Conservation (phyloP, 169 alveolate species). For the Cryptosporidium viatorum region DNA sequence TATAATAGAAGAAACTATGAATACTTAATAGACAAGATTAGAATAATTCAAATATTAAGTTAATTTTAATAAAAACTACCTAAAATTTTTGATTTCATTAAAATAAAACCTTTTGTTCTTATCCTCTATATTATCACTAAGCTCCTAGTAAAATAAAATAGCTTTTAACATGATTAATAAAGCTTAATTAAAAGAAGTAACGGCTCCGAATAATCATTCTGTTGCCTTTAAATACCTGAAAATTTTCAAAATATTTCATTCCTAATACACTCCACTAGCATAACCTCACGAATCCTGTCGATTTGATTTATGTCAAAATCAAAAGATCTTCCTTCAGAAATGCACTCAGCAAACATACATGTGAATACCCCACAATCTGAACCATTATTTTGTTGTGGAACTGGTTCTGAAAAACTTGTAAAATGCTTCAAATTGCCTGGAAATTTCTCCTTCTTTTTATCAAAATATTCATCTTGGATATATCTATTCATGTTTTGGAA, state of each 20-base stretch:
- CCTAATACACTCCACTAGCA: slow-evolving; percentile 51
- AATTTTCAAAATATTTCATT: background rate
- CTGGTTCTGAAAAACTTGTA: slow-evolving; percentile 14
- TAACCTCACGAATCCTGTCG: slow-evolving; percentile 29
- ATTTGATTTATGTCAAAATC: slow-evolving; percentile 78
- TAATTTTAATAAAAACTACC: background rate
- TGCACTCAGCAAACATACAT: slow-evolving; percentile 89
- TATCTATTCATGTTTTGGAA: slow-evolving; percentile 77
- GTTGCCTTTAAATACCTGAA: background rate
- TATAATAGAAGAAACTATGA: background rate
- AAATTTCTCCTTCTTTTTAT: slow-evolving; percentile 77
- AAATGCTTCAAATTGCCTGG: slow-evolving; percentile 11
- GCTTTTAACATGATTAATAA: no score
- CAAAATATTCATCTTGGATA: slow-evolving; percentile 83
- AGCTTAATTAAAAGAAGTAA: background rate
- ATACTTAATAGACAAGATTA: background rate
- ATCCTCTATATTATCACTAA: no score
- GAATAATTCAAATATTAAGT: background rate
- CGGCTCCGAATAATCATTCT: background rate
- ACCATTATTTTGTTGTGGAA: slow-evolving; percentile 87
- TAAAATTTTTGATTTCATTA: no score
- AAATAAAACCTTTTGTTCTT: background rate
- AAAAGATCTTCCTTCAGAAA: slow-evolving; percentile 82
- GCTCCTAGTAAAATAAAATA: background rate
- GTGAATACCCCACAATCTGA: slow-evolving; percentile 91